Evolutionary conservation across 2,329 filamentous ascomycete species (phyloP).

Genomic region (Aureobasidium pullulans): DNA sequence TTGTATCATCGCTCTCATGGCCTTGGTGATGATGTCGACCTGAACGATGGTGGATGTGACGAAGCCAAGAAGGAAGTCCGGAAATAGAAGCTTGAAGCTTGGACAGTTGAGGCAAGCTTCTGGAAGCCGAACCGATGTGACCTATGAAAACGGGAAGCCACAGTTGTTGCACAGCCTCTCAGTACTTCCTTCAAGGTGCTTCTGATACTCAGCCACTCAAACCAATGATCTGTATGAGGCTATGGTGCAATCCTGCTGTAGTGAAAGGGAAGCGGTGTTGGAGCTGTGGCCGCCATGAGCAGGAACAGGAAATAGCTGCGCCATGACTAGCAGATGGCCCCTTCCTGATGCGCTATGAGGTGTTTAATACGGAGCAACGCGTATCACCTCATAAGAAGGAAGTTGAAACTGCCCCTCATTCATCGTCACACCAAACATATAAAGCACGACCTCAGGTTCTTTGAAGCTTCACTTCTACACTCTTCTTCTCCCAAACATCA

Average conservation of each 20-base stretch:
- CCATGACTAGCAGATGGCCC: conserved; percentile 8
- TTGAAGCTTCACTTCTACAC: not conserved
- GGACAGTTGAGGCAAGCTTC: not conserved
- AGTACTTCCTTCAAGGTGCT: too few relatives aligned
- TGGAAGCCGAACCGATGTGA: not conserved
- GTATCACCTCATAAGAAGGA: not conserved
- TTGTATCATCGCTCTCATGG: too few relatives aligned
- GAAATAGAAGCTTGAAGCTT: not conserved
- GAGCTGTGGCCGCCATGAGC: too few relatives aligned
- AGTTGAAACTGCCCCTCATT: not conserved
- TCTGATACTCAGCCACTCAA: not conserved
- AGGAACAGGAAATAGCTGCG: not conserved
- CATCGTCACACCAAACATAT: not conserved
- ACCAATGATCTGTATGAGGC: not conserved
- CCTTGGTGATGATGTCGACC: not conserved
- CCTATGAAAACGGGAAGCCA: not conserved
- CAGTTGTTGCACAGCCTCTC: conserved; percentile 1
- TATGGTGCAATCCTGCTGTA: not conserved
- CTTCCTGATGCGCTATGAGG: conserved; percentile 6
- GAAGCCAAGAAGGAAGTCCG: not conserved
- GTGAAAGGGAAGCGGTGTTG: not conserved
- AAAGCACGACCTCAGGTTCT: not conserved
- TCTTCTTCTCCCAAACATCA: not conserved
- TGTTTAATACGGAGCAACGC: conserved; percentile 1
- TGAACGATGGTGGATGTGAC: not conserved